These are phyloP conservation scores for Alternaria novae-zelandiae DNA, from an alignment of 2,329 filamentous ascomycete species.

Conservation along the genomic window DNA sequence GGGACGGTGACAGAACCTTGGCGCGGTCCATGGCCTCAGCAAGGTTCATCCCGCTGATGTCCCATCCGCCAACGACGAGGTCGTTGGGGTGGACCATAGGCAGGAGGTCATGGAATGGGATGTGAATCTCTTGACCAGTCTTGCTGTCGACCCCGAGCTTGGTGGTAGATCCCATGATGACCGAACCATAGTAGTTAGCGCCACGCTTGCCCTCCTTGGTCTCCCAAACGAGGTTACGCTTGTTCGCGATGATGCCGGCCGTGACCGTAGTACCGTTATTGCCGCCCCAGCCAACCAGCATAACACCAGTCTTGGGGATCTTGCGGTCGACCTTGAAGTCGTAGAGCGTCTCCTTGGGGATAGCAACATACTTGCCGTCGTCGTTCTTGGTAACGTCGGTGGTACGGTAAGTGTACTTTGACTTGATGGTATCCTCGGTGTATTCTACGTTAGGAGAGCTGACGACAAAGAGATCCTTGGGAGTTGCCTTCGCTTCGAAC, in stretches of 20 bases:
- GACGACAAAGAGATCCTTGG: constrained; percentile 78
- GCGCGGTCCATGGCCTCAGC: constrained; percentile 95
- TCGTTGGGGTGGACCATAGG: constrained; percentile 98
- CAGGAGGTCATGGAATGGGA: constrained; percentile 91
- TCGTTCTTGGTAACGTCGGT: constrained; percentile 76
- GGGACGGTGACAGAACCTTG: constrained; percentile 89
- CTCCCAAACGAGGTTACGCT: constrained; percentile 84
- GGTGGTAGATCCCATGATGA: constrained; percentile 96
- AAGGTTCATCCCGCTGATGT: constrained; percentile 90
- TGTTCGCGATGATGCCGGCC: constrained; percentile 95
- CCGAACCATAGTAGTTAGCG: constrained; percentile 97
- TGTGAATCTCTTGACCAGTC: constrained; percentile 89
- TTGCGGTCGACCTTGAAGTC: constrained; percentile 97
- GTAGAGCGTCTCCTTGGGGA: constrained; percentile 87
- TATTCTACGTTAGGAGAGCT: constrained; percentile 92
- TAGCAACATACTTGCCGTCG: constrained; percentile 80
- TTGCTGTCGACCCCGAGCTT: constrained; percentile 90
- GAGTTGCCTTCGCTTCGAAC: constrained; percentile 52
- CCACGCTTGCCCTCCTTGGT: constrained; percentile 85
- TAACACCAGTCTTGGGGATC: constrained; percentile 91
- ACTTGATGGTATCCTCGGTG: constrained; percentile 84
- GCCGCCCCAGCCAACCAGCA: constrained; percentile 97
- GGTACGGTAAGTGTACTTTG: constrained; percentile 96
- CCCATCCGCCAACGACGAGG: constrained; percentile 93
- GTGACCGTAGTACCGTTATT: constrained; percentile 99